These are phyloP conservation scores for Kwoniella sp. DNA, from an alignment of 768 basidiomycete species.

Conservation along the genomic window DNA sequence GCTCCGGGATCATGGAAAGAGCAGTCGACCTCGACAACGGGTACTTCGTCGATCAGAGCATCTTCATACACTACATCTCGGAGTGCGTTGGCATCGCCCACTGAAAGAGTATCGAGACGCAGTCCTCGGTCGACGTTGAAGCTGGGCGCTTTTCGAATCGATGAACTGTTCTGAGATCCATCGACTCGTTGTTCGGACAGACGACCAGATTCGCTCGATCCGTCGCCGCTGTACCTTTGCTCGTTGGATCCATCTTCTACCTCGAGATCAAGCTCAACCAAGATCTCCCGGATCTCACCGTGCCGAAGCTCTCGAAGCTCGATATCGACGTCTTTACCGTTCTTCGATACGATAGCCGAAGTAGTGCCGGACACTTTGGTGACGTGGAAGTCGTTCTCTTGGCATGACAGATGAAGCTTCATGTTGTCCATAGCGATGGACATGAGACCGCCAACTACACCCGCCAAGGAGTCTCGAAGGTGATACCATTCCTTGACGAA, in stretches of 20 bases:
- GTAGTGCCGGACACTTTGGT: constrained; percentile 92
- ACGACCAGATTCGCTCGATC: constrained; percentile 24
- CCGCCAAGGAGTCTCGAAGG: constrained; percentile 85
- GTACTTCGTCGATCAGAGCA: constrained; percentile 95
- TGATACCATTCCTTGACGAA: constrained; percentile 99
- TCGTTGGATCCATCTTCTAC: constrained; percentile 8
- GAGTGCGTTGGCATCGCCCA: constrained; percentile 37
- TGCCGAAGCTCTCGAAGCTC: constrained; percentile 91
- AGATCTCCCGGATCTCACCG: constrained; percentile 97
- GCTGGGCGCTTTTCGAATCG: constrained; percentile 2
- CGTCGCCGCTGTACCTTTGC: constrained; percentile 28
- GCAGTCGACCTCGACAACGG: constrained; percentile 92
- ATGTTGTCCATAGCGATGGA: constrained; percentile 88
- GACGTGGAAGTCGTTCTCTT: constrained; percentile 87
- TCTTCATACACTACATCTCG: constrained; percentile 72
- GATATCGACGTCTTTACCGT: constrained; percentile 92
- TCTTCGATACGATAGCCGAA: constrained; percentile 79
- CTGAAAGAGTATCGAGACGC: constrained; percentile 36
- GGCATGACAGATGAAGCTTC: constrained; percentile 92
- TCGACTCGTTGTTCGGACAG: not conserved
- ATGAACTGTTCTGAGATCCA: constrained; percentile 2
- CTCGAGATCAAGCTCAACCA: constrained; percentile 91
- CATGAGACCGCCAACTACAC: constrained; percentile 95
- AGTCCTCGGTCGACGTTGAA: constrained; percentile 20
- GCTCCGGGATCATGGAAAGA: constrained; percentile 90